Evolutionary conservation across 306 rosid genomes (phyloP), one percentile per base, ranked within the genome.

Genomic region (Vicia sativa): DNA sequence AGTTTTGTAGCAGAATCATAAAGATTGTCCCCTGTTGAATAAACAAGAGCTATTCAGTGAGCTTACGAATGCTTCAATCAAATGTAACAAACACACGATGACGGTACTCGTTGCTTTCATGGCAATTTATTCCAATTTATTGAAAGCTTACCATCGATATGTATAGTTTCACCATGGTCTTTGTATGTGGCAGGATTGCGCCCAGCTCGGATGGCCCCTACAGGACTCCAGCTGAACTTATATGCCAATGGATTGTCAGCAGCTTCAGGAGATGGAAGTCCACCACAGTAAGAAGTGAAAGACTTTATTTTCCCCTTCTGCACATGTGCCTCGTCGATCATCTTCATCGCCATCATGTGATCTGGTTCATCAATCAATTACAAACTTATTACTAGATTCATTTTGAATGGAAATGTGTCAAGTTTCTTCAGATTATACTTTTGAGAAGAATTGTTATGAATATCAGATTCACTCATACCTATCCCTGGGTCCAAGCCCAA

Each of bases 401-500:
- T 25, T 56, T 34, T 54, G 29, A 12, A 25, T 35, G 42, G 23
- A 31, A 55, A 35, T 62, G 34, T 31, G 57, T 15, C 31, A 35
- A 72, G 43, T 18, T 58, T 38, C 45, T 45, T 16, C n/a, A 23
- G 21, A 44, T 42, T 61, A 19, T 18, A 39, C 23, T 14, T 62
- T 71, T 70, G 65, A 53, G 21, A 65, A 70, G 69, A 34, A 34
- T 34, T 6, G 9, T 21, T 34, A 5, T 5, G 2, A 57, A 42
- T 61, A 56, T 59, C 63, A 77, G 25, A 59, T 48, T 49, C 59
- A 60, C 39, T 64, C 79, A 78, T 85, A 90, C 99, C 99, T 79
- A 93, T 85, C 65, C 99, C 99, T 62, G 97, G 99, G 82, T 93
- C 97, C 84, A 93, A 87, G 52, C 99, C 98, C 96, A 93, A 81